Evolutionary conservation across 805 yeast species (phyloP), one percentile per base, ranked within the genome.

Genomic region (Brettanomyces bruxellensis): DNA sequence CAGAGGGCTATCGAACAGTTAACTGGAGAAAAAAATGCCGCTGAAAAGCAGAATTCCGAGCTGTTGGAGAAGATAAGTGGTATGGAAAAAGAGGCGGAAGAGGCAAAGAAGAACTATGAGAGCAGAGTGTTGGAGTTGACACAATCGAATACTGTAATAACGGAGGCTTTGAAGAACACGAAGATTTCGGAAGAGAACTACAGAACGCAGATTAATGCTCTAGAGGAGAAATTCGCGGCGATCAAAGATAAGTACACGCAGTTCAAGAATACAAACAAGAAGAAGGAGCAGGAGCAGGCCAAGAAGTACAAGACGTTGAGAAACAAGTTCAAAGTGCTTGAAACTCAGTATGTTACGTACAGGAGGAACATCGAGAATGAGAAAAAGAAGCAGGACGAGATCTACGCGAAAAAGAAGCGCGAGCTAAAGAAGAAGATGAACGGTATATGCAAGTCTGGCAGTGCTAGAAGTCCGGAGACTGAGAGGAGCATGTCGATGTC

Each of bases 31-130:
- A 22, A 52, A 22, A 4, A 4, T 1, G 13, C 34, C 2, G 12
- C 49, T 13, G 46, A 45, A 14, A 37, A 49, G 7, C 48, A 52
- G 23, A 43, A 54, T 8, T 42, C 39, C 1, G 47, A 50, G n/a
- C 23, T 53, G 6, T n/a, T 7, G 8, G 18, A 18, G 8, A 24
- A 45, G 28, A 39, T 45, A 18, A 25, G 30, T 25, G 28, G 28
- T 28, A 32, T 45, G 9, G 43, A 18, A n/a, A 14, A 23, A 9
- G 25, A 24, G 25, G 6, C 44, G 8, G 25, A 25, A 12, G 18
- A 25, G 5, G 28, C 25, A 11, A 43, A 23, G 23, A 18, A 36
- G 22, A 25, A 46, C 14, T 25, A 40, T 28, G 25, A 30, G 18
- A 23, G n/a, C 9, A 28, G 13, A 12, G 7, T 14, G 24, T 38